Conservation (phyloP, 164 flowering plant genomes). For the Protea cynaroides region DNA sequence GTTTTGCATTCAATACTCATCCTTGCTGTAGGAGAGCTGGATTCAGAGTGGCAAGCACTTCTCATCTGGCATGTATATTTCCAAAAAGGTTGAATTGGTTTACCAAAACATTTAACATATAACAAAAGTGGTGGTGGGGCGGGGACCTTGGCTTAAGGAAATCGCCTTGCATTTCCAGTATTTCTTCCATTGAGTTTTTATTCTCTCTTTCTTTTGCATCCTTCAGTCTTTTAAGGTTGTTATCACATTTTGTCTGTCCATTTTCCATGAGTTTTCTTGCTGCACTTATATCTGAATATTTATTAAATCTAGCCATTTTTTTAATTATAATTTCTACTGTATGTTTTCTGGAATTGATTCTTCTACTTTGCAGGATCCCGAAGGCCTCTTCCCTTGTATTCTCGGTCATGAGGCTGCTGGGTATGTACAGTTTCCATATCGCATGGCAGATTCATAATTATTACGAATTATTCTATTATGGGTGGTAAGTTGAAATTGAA, state of each 20-base stretch:
- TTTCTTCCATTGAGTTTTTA: neutral
- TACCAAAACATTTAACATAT: neutral
- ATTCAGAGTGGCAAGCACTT: constrained; percentile 1
- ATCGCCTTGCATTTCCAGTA: neutral
- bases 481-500: constrained; percentile 4
- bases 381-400: constrained; percentile 95
- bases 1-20: constrained; percentile 1
- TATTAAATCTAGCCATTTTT: neutral
- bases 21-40: neutral
- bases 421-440: constrained; percentile 32
- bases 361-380: constrained; percentile 70
- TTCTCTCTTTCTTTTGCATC: neutral
- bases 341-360: constrained; percentile 1
- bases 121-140: neutral
- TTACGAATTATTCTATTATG: neutral
- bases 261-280: neutral
- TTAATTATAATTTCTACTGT: neutral
- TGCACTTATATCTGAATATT: neutral
- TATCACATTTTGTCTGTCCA: neutral
- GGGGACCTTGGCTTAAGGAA: neutral
- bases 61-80: neutral
- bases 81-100: neutral
- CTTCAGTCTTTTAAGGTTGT: neutral
- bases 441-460: neutral
- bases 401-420: constrained; percentile 99